A percentile compares a stretch with the other conserved stretches of the same genome.
Evolutionary conservation across 2,329 filamentous ascomycete genomes (phyloP).

Genomic region (Fusarium paranaense): DNA sequence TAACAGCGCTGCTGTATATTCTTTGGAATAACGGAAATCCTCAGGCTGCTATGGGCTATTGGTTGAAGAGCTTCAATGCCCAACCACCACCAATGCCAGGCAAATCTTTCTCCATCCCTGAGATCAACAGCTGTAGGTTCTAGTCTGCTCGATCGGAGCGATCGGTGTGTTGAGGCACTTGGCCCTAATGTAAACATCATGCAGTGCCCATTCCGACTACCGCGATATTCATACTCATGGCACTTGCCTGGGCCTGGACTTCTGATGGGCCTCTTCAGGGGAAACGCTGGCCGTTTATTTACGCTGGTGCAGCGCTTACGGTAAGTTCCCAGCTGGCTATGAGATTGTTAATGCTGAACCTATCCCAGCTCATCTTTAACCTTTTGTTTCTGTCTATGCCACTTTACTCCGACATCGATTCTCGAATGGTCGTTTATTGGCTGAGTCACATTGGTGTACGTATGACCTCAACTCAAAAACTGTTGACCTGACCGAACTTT

Average conservation of each 20-base stretch:
- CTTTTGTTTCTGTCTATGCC: conserved; percentile 26
- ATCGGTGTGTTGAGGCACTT: not conserved
- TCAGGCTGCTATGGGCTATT: conserved; percentile 31
- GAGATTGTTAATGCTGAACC: not conserved
- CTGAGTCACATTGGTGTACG: conserved; percentile 38
- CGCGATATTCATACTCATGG: conserved; percentile 33
- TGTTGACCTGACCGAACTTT: not conserved
- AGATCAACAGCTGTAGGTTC: conserved; percentile 28
- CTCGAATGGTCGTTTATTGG: conserved; percentile 34
- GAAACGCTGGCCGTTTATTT: conserved; percentile 33
- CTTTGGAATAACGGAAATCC: conserved; percentile 35
- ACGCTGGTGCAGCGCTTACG: conserved; percentile 24
- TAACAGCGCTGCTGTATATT: conserved; percentile 23
- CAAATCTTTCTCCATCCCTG: conserved; percentile 11
- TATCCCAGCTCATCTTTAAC: conserved; percentile 20
- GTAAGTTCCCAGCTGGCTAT: not conserved
- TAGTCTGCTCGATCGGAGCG: too few relatives aligned
- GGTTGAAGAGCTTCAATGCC: conserved; percentile 35
- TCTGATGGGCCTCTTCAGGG: conserved; percentile 31
- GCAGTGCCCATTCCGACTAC: conserved; percentile 30
- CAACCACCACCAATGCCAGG: conserved; percentile 29
- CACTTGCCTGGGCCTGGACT: conserved; percentile 29
- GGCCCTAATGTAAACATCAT: not conserved
- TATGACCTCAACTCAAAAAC: not conserved
- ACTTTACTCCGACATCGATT: conserved; percentile 21